A percentile compares a stretch with the other conserved stretches of the same genome.
phyloP scores from a whole-genome alignment of 108 stramenopile genomes.

The Cylindrotheca fusiformis region DNA sequence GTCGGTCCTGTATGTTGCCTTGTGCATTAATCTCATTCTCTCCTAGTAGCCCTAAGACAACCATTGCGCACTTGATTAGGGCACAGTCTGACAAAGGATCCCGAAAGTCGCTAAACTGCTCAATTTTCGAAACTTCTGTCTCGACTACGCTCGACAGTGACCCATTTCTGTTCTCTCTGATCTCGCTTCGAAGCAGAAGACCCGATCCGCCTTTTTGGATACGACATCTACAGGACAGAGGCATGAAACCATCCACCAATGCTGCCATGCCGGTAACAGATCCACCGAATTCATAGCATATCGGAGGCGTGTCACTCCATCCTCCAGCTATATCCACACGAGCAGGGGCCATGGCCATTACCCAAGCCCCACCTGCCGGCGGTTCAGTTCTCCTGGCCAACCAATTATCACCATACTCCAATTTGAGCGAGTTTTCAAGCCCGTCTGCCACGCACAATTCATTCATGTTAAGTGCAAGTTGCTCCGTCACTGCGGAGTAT shows the following conservation, averaged over 20 bases:
- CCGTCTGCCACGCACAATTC: slow-evolving; percentile 41
- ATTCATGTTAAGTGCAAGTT: slow-evolving; percentile 35
- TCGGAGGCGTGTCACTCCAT: slow-evolving; percentile 89
- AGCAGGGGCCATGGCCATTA: slow-evolving; percentile 62
- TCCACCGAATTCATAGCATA: slow-evolving; percentile 76
- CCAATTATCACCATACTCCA: neutral
- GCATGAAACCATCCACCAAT: slow-evolving; percentile 46
- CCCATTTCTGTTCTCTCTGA: slow-evolving; percentile 33
- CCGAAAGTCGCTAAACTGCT: slow-evolving; percentile 43
- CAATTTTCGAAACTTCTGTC: slow-evolving; percentile 20
- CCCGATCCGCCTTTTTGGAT: slow-evolving; percentile 35
- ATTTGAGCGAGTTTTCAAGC: neutral
- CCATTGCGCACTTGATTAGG: slow-evolving; percentile 65
- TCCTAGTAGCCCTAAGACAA: slow-evolving; percentile 52
- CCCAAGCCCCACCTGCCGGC: slow-evolving; percentile 25
- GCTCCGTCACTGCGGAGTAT: slow-evolving; percentile 35
- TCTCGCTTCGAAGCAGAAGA: slow-evolving; percentile 54
- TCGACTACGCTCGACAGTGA: slow-evolving; percentile 26
- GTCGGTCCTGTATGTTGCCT: slow-evolving; percentile 36
- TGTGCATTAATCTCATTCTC: slow-evolving; percentile 25
- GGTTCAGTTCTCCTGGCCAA: neutral
- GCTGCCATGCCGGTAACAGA: slow-evolving; percentile 73
- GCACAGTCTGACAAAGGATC: slow-evolving; percentile 64
- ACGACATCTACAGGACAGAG: slow-evolving; percentile 66
- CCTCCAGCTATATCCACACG: slow-evolving; percentile 85